Conservation (phyloP, 495 filamentous ascomycete genomes). For the Terfezia boudieri region DNA sequence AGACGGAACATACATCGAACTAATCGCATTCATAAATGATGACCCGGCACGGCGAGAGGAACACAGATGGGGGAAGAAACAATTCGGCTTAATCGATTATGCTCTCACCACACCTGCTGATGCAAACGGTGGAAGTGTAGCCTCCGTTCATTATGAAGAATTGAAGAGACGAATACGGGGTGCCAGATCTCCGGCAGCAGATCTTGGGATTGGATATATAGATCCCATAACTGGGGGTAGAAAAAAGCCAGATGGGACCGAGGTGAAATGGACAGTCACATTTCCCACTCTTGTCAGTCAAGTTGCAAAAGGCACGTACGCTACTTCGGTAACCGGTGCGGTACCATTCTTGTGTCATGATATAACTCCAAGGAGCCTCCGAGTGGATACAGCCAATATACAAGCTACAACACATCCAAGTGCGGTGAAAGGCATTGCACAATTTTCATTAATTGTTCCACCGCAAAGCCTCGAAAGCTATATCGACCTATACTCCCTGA, state of each 20-base stretch:
- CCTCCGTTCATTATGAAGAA: constrained; percentile 6
- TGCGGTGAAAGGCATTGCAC: constrained; percentile 25
- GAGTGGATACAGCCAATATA: constrained; percentile 22
- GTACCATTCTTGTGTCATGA: constrained; percentile 38
- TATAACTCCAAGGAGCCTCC: constrained; percentile 23
- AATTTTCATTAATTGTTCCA: constrained; percentile 21
- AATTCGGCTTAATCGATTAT: constrained; percentile 30
- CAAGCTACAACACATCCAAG: constrained; percentile 23
- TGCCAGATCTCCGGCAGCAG: constrained; percentile 8
- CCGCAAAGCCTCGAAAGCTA: constrained; percentile 8
- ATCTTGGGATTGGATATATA: constrained; percentile 22
- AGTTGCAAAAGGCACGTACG: constrained; percentile 4
- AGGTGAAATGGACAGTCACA: constrained; percentile 30
- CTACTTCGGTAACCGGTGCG: constrained; percentile 1
- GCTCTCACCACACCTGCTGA: constrained; percentile 24
- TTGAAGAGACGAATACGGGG: constrained; percentile 13
- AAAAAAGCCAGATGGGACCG: constrained; percentile 24
- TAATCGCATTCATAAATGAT: constrained; percentile 35
- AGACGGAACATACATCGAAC: constrained; percentile 37
- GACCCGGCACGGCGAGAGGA: constrained; percentile 20
- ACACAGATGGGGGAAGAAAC: constrained; percentile 30
- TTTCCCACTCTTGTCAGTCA: constrained; percentile 21
- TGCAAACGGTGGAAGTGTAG: background rate
- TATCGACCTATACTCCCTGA: constrained; percentile 13
- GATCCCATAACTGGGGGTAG: constrained; percentile 24